Evolutionary conservation across 352 stramenopile genomes (phyloP).

Genomic region (Phytophthora pistaciae): DNA sequence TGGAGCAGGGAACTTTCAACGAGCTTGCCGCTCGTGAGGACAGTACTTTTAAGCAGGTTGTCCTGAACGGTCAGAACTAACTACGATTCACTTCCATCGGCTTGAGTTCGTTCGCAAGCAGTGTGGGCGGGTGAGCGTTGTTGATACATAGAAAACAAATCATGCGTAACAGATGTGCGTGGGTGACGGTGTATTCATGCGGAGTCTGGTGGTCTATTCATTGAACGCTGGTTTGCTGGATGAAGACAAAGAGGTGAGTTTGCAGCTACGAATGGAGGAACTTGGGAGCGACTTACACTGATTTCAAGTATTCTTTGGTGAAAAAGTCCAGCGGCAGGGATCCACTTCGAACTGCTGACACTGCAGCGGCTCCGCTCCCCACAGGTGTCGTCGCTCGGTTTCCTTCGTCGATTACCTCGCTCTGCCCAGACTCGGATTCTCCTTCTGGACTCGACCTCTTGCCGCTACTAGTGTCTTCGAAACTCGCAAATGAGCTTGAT

Average conservation of each 20-base stretch:
- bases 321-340: slow-evolving; percentile 55
- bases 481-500: slow-evolving; percentile 24
- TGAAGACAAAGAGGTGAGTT: slow-evolving; percentile 8
- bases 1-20: slow-evolving; percentile 85
- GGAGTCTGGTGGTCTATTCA: slow-evolving; percentile 13
- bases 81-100: neutral
- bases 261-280: neutral
- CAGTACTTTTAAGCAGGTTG: slow-evolving; percentile 81
- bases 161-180: slow-evolving; percentile 14
- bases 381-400: slow-evolving; percentile 32
- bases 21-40: slow-evolving; percentile 66
- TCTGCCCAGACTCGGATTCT: slow-evolving; percentile 2
- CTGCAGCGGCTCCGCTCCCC: slow-evolving; percentile 51
- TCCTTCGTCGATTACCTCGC: slow-evolving; percentile 18
- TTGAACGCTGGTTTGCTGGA: slow-evolving; percentile 30
- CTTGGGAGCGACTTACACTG: slow-evolving; percentile 39
- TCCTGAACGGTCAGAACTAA: slow-evolving; percentile 72
- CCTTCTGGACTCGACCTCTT: slow-evolving; percentile 17
- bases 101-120: neutral
- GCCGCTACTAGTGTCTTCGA: slow-evolving; percentile 21
- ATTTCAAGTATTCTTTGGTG: slow-evolving; percentile 64
- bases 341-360: slow-evolving; percentile 42
- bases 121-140: slow-evolving; percentile 1
- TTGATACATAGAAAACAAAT: slow-evolving; percentile 33
- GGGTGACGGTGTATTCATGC: slow-evolving; percentile 25